Evolutionary conservation across 768 basidiomycete genomes (phyloP).

Genomic region (Fistulinella prunicolor): DNA sequence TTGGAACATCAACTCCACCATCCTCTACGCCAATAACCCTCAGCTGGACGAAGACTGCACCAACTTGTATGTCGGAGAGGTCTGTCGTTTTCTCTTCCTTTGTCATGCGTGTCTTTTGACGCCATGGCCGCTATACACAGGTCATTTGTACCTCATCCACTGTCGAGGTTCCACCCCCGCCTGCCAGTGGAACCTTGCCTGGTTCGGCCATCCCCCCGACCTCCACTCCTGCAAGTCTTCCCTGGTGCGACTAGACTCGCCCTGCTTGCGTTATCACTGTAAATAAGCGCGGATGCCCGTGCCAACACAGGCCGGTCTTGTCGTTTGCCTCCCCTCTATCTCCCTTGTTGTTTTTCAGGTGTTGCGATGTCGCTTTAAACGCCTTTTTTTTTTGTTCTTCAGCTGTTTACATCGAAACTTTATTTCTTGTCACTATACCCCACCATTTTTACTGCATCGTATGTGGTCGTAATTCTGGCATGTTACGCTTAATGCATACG

Average conservation of each 20-base stretch:
- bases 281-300: conserved; percentile 6
- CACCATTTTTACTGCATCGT: conserved; percentile 10
- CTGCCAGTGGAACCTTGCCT: conserved; percentile 33
- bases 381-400: conserved; percentile 2
- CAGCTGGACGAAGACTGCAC: conserved; percentile 53
- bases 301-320: conserved; percentile 27
- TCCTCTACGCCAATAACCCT: conserved; percentile 70
- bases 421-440: conserved; percentile 29
- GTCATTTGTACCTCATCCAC: conserved; percentile 50
- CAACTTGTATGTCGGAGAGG: conserved; percentile 79
- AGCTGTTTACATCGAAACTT: too few relatives aligned
- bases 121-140: conserved; percentile 27
- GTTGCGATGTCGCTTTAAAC: conserved; percentile 3
- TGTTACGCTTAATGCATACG: conserved; percentile 26
- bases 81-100: conserved; percentile 22
- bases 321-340: conserved; percentile 12
- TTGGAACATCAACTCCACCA: conserved; percentile 47
- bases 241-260: conserved; percentile 46
- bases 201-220: conserved; percentile 33
- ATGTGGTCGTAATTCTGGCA: conserved; percentile 26
- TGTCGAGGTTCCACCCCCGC: conserved; percentile 43
- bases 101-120: neutral
- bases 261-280: neutral
- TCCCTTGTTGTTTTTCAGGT: neutral
- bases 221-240: conserved; percentile 35